Base-by-base conservation (phyloP, 345 rosid genomes). In the Dipteronia dyeriana region DNA sequence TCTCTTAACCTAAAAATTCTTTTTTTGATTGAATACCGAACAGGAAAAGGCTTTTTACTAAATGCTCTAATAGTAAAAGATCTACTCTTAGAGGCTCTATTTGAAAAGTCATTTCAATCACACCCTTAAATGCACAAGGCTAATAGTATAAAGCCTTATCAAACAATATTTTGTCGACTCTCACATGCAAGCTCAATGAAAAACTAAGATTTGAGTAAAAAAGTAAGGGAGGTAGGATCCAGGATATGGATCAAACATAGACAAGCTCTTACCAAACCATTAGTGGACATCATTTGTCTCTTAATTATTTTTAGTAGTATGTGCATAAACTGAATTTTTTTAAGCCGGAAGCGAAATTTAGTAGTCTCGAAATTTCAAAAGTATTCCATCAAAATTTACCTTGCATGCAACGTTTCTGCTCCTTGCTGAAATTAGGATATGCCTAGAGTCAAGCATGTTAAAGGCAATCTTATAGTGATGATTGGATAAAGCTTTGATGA, bases 391-490 rank as follows among this genome's bases (percentile, higher is more conserved):
- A n/a, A n/a, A n/a, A n/a, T n/a, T 70, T 47, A 7, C 6, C 25
- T 4, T 9, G 39, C 34, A 14, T 49, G 54, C 17, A 49, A 49
- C 1, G 17, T 49, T 49, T 49, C 16, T 49, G 54, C 17, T 14
- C 54, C 19, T 49, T 49, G 54, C 16, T 49, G 54, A 51, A 51
- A 70, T 70, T 26, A 51, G 73, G 60, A 70, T 49, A 8, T 25
- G 22, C 0, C 34, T 1, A 25, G 54, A 49, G 25, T 51, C 17
- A 70, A 70, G 39, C 45, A 13, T 68, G 14, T 22, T 22, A 68
- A 68, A 68, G 56, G 34, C 59, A 47, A 25, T 68, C 72, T 68
- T 47, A 47, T 23, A 14, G 47, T 9, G 12, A 47, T 23, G 74
- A 70, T 70, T 34, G 6, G 6, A 34, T 34, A 34, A 34, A 34